Percentiles rank a stretch among this genome's conserved stretches.
phyloP scores from a whole-genome alignment of 306 rosid genomes.

The Neltuma alba region DNA sequence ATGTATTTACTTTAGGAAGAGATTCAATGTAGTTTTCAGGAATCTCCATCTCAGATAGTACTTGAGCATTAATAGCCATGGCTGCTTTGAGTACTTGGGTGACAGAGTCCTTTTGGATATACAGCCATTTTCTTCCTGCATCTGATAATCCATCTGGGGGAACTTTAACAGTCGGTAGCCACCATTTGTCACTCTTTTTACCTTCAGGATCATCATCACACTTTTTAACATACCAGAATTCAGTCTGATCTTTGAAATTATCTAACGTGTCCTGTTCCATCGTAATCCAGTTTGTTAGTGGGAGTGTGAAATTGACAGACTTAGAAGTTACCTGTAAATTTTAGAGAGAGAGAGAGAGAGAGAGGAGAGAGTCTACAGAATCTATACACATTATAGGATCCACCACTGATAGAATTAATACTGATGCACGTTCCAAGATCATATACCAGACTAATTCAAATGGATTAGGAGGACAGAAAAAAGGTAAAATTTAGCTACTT shows the following conservation, averaged over 20 bases:
- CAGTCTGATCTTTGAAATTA: slow-evolving; percentile 62
- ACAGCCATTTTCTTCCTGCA: slow-evolving; percentile 65
- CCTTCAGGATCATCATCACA: slow-evolving; percentile 53
- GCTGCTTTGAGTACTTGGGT: slow-evolving; percentile 91
- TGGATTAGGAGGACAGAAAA: slow-evolving; percentile 14
- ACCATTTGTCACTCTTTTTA: slow-evolving; percentile 80
- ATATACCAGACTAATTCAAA: not conserved
- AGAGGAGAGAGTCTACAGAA: not conserved
- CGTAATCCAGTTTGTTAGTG: slow-evolving; percentile 29
- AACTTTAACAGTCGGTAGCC: slow-evolving; percentile 81
- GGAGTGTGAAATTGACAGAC: not conserved
- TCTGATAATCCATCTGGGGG: slow-evolving; percentile 74
- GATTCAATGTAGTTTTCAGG: slow-evolving; percentile 80
- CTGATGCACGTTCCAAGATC: not conserved
- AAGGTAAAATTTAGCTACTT: slow-evolving; percentile 37
- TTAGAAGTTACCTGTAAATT: not conserved
- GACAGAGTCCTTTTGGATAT: slow-evolving; percentile 65
- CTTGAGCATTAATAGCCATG: slow-evolving; percentile 95
- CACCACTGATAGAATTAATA: not conserved
- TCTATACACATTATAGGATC: not conserved
- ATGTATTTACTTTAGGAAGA: slow-evolving; percentile 64
- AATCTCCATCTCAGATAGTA: slow-evolving; percentile 68
- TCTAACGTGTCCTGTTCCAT: slow-evolving; percentile 65
- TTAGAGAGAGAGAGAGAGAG: not conserved
- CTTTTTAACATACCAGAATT: slow-evolving; percentile 80